phyloP scores from a whole-genome alignment of 179 eudicot species.

The Silene noctiflora region DNA sequence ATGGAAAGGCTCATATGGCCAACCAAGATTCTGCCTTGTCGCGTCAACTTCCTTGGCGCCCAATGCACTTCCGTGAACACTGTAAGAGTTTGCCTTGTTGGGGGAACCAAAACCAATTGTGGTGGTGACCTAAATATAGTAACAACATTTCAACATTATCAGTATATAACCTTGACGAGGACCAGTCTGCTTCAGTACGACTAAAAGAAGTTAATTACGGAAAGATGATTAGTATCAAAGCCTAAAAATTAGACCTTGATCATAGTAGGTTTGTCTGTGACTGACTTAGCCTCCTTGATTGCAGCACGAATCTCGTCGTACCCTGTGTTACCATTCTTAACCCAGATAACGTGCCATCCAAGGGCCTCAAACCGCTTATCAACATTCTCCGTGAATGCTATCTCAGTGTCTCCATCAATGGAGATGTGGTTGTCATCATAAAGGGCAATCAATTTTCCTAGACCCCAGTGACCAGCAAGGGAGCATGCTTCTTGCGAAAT shows the following conservation, averaged over 20 bases:
- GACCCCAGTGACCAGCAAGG: slow-evolving; percentile 68
- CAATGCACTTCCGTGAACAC: slow-evolving; percentile 92
- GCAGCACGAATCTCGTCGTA: slow-evolving; percentile 56
- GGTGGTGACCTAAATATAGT: slow-evolving; percentile 42
- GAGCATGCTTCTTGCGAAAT: slow-evolving; percentile 57
- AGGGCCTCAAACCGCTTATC: slow-evolving; percentile 50
- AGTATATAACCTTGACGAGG: not conserved
- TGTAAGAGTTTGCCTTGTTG: slow-evolving; percentile 99
- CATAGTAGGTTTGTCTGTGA: slow-evolving; percentile 51
- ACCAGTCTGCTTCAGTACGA: not conserved
- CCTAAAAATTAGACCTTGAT: slow-evolving; percentile 39
- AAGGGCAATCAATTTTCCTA: slow-evolving; percentile 49
- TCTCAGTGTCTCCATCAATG: slow-evolving; percentile 52
- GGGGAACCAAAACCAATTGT: slow-evolving; percentile 96
- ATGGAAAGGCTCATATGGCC: slow-evolving; percentile 77
- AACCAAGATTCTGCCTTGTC: slow-evolving; percentile 90
- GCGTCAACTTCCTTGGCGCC: slow-evolving; percentile 98
- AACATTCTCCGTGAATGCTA: slow-evolving; percentile 52
- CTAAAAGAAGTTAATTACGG: not conserved
- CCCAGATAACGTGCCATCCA: slow-evolving; percentile 62
- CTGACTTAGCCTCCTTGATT: slow-evolving; percentile 48
- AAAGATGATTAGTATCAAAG: slow-evolving; percentile 6
- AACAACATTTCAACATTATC: not conserved
- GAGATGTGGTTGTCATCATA: slow-evolving; percentile 62
- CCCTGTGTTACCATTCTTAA: slow-evolving; percentile 50